These are phyloP conservation scores for Tylopilus sp. DNA, from an alignment of 1,284 basidiomycete genomes.

Conservation along the genomic window DNA sequence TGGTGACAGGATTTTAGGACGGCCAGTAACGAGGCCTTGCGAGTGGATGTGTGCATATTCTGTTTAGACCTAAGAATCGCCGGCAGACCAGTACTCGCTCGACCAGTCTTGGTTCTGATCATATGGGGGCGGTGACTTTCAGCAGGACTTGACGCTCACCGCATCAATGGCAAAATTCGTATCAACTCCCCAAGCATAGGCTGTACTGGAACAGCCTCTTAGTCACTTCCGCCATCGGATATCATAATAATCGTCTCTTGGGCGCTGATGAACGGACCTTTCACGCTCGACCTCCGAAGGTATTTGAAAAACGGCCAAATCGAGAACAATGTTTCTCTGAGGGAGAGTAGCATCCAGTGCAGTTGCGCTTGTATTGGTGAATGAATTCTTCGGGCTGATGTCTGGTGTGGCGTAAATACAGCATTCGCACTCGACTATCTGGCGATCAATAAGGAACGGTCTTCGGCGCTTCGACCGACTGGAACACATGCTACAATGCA, in stretches of 20 bases:
- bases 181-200: constrained; percentile 40
- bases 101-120: constrained; percentile 22
- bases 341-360: constrained; percentile 14
- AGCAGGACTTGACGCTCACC: constrained; percentile 24
- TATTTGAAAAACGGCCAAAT: constrained; percentile 32
- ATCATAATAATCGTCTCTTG: constrained; percentile 32
- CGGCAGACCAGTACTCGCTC: constrained; percentile 35
- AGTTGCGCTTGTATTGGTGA: constrained; percentile 23
- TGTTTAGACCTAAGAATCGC: constrained; percentile 37
- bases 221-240: constrained; percentile 38
- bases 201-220: constrained; percentile 43
- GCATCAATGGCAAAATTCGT: constrained; percentile 46
- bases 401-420: constrained; percentile 4
- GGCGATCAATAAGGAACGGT: constrained; percentile 24
- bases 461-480: neutral
- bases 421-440: neutral
- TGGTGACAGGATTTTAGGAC: constrained; percentile 32
- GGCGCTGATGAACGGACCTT: constrained; percentile 36
- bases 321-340: constrained; percentile 2
- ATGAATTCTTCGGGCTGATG: constrained; percentile 7
- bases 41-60: neutral
- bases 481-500: neutral
- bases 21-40: constrained; percentile 1
- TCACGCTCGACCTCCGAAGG: constrained; percentile 33
- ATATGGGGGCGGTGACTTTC: constrained; percentile 23